phyloP scores from a whole-genome alignment of 805 yeast genomes.

The Metschnikowia dekortorum region DNA sequence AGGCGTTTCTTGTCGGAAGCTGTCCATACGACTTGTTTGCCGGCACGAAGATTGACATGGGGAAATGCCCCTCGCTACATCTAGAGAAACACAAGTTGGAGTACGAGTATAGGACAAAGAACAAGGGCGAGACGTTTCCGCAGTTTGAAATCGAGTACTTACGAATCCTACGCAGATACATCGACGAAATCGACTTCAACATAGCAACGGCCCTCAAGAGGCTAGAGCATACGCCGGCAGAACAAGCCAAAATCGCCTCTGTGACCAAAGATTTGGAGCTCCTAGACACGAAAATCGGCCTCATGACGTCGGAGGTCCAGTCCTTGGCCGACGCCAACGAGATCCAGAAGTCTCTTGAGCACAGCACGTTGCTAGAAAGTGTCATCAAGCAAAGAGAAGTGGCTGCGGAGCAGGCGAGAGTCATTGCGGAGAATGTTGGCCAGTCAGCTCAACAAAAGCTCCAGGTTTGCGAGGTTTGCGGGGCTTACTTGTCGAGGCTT shows the following conservation, averaged over 20 bases:
- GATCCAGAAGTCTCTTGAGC: constrained; percentile 41
- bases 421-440: constrained; percentile 66
- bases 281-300: constrained; percentile 58
- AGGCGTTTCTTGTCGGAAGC: constrained; percentile 73
- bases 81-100: constrained; percentile 67
- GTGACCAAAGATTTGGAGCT: constrained; percentile 56
- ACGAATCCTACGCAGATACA: constrained; percentile 48
- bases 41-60: constrained; percentile 79
- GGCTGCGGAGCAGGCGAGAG: constrained; percentile 53
- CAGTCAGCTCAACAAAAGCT: constrained; percentile 85
- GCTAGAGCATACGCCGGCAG: constrained; percentile 72
- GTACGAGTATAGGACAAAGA: constrained; percentile 50
- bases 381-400: constrained; percentile 45
- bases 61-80: constrained; percentile 74
- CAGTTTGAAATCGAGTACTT: constrained; percentile 48
- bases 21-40: constrained; percentile 83
- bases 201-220: constrained; percentile 59
- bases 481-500: constrained; percentile 77
- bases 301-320: constrained; percentile 64
- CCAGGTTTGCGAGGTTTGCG: constrained; percentile 87
- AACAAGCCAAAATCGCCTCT: constrained; percentile 52
- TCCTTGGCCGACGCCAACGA: constrained; percentile 48
- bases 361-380: constrained; percentile 43
- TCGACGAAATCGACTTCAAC: constrained; percentile 63
- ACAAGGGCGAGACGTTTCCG: constrained; percentile 43